These are phyloP conservation scores for Rhynchospora tenuis DNA, from an alignment of 176 grass and related monocot genomes.

Conservation along the genomic window DNA sequence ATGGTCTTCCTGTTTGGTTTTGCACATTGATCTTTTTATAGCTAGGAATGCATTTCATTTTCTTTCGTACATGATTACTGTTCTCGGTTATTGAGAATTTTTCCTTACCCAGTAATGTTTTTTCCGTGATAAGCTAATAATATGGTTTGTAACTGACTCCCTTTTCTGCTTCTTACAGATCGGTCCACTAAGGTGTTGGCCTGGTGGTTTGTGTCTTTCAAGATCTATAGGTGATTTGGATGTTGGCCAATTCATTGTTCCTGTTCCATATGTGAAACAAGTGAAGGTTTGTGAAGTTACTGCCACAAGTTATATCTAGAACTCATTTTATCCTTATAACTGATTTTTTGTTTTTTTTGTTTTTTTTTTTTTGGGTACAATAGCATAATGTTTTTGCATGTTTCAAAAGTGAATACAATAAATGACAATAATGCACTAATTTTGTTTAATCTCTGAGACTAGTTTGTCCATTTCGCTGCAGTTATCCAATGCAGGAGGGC, in stretches of 20 bases:
- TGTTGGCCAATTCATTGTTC: conserved; percentile 92
- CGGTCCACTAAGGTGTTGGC: conserved; percentile 97
- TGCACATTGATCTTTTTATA: not conserved
- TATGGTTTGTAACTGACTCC: not conserved
- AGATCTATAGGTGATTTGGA: conserved; percentile 96
- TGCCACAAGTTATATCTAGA: not conserved
- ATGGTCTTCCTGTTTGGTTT: not conserved
- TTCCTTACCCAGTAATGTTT: not conserved
- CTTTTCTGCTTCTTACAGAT: conserved; percentile 45
- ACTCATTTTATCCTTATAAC: too few relatives aligned
- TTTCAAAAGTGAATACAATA: not conserved
- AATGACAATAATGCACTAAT: conserved; percentile 13
- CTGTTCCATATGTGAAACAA: conserved; percentile 98
- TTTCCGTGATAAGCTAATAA: not conserved
- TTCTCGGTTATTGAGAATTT: not conserved
- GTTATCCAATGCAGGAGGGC: conserved; percentile 84
- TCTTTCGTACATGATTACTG: not conserved
- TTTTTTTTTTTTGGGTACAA: too few relatives aligned
- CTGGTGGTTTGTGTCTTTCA: conserved; percentile 94
- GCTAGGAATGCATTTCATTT: not conserved
- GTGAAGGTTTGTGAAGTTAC: conserved; percentile 65
- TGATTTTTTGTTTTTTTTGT: too few relatives aligned
- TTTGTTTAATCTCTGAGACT: conserved; percentile 3
- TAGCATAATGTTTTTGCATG: not conserved
- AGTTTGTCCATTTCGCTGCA: conserved; percentile 26